Conservation (phyloP, 2,329 filamentous ascomycete genomes). For the Parastagonospora nodorum region DNA sequence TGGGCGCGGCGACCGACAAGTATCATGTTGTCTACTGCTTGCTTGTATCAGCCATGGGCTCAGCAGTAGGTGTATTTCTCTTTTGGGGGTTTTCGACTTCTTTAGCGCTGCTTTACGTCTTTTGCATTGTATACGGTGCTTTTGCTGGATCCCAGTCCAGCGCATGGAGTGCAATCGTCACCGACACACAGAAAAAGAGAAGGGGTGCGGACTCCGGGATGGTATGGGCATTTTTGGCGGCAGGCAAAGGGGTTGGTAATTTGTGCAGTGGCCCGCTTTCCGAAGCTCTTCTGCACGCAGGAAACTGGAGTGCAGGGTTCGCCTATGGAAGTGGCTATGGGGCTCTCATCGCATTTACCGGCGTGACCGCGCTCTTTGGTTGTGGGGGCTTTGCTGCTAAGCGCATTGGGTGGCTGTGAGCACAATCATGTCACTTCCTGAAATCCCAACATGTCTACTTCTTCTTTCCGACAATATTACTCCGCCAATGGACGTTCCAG, state of each 20-base stretch:
- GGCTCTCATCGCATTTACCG: constrained; percentile 50
- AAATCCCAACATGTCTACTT: too few relatives aligned
- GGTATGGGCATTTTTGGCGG: constrained; percentile 55
- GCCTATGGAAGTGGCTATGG: constrained; percentile 53
- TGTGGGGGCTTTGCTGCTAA: constrained; percentile 38
- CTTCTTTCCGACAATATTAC: too few relatives aligned
- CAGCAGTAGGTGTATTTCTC: constrained; percentile 46
- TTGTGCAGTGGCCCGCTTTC: constrained; percentile 58
- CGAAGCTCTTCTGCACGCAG: constrained; percentile 50
- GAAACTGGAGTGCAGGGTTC: constrained; percentile 42
- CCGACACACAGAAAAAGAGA: constrained; percentile 47
- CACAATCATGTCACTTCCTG: not conserved
- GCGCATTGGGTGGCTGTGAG: constrained; percentile 38
- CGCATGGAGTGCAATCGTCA: constrained; percentile 54
- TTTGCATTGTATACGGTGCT: constrained; percentile 50
- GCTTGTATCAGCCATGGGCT: constrained; percentile 44
- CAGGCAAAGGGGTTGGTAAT: constrained; percentile 58
- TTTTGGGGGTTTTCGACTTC: constrained; percentile 54
- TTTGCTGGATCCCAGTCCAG: constrained; percentile 49
- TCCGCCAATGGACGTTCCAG: too few relatives aligned
- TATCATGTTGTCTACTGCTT: constrained; percentile 48
- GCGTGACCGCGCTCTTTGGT: constrained; percentile 44
- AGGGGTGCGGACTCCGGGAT: constrained; percentile 52
- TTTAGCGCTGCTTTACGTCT: constrained; percentile 48
- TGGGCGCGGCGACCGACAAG: constrained; percentile 48